These are phyloP conservation scores for Petunia secreta DNA, from an alignment of 257 asterid species.

Conservation along the genomic window DNA sequence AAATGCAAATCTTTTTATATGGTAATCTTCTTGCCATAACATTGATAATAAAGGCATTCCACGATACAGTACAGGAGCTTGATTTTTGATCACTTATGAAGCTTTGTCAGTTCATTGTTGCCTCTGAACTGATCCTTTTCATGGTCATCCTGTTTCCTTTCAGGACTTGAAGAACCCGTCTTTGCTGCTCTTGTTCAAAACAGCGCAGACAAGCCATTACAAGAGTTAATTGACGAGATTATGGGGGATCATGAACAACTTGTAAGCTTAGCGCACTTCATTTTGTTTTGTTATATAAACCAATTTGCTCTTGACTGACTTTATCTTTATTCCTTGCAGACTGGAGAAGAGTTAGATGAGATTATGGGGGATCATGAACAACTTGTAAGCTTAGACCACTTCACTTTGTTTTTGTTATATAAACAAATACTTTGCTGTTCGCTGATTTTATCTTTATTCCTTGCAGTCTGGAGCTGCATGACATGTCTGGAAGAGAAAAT, in stretches of 20 bases:
- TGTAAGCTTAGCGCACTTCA: slow-evolving; percentile 40
- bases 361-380: slow-evolving; percentile 91
- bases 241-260: slow-evolving; percentile 94
- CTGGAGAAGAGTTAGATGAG: slow-evolving; percentile 76
- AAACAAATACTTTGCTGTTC: neutral
- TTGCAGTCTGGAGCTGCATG: slow-evolving; percentile 47
- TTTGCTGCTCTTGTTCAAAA: slow-evolving; percentile 91
- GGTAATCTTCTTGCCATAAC: neutral
- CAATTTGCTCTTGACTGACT: neutral
- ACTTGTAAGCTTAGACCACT: slow-evolving; percentile 52
- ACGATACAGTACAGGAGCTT: neutral
- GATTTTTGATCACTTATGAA: neutral
- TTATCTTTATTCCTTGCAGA: slow-evolving; percentile 32
- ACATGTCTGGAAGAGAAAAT: neutral
- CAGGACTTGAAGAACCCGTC: slow-evolving; percentile 71
- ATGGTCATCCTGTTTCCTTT: neutral
- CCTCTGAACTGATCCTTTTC: neutral
- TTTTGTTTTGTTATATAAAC: neutral
- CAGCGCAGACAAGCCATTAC: slow-evolving; percentile 74
- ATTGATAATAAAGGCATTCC: neutral
- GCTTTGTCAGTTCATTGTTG: neutral
- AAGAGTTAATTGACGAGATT: slow-evolving; percentile 85
- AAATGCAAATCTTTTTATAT: neutral
- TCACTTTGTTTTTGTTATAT: neutral
- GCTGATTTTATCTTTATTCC: neutral